A percentile compares a stretch with the other conserved stretches of the same genome.
These are phyloP conservation scores for Vitellaria paradoxa DNA, from an alignment of 179 eudicot genomes.

Conservation along the genomic window DNA sequence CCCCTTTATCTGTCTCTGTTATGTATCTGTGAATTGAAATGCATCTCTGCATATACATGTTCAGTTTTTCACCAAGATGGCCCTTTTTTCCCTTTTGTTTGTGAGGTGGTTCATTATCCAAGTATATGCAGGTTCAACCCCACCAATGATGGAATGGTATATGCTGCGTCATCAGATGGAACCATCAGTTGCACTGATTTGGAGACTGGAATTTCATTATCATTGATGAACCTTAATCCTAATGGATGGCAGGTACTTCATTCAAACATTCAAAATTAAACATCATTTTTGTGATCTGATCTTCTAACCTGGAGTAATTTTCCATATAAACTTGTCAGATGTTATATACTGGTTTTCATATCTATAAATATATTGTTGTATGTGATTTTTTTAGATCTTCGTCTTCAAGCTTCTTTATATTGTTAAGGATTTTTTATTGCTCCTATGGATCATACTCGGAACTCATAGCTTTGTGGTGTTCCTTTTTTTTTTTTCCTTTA, in stretches of 20 bases:
- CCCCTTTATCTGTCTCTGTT: not conserved
- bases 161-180: conserved; percentile 92
- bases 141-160: conserved; percentile 70
- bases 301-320: not conserved
- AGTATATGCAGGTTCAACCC: conserved; percentile 59
- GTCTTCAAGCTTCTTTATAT: not conserved
- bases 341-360: not conserved
- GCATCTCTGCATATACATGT: not conserved
- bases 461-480: not conserved
- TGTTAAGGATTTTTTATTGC: not conserved
- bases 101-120: not conserved
- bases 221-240: conserved; percentile 88
- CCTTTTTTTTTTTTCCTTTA: not conserved
- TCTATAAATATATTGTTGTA: not conserved
- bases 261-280: not conserved
- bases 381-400: not conserved
- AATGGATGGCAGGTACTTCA: conserved; percentile 80
- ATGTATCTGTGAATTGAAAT: conserved; percentile 6
- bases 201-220: conserved; percentile 80
- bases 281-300: not conserved
- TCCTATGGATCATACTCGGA: not conserved
- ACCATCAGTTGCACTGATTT: conserved; percentile 83
- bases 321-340: not conserved
- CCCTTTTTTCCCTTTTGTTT: not conserved
- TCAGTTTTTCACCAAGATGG: not conserved